phyloP scores from a whole-genome alignment of 2,329 filamentous ascomycete species.

The Cytospora piceae region DNA sequence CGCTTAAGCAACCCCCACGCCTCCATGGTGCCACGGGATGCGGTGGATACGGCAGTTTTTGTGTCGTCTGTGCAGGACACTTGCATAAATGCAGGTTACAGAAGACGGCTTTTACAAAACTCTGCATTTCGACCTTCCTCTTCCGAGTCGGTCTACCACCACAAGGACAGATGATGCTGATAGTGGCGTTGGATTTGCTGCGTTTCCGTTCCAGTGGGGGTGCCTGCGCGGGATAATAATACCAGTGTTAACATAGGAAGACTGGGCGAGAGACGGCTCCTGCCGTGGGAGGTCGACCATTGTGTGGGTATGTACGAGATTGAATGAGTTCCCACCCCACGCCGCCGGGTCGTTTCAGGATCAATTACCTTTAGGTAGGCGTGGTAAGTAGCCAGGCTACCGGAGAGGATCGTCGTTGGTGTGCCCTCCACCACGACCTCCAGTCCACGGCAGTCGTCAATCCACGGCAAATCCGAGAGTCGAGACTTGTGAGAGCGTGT shows the following conservation, averaged over 20 bases:
- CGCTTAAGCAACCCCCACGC: not conserved
- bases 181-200: not conserved
- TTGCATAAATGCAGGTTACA: not conserved
- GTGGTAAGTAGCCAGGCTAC: not conserved
- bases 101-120: too few species aligned
- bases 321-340: not conserved
- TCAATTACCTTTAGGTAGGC: not conserved
- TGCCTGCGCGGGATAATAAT: not conserved
- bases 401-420: not conserved
- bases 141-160: not conserved
- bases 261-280: not conserved
- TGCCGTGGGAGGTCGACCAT: too few species aligned
- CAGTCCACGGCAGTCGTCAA: not conserved
- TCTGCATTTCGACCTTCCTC: not conserved
- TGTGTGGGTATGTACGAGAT: too few species aligned
- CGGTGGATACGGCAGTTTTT: not conserved
- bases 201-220: not conserved
- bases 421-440: not conserved
- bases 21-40: not conserved
- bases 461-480: not conserved
- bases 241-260: not conserved
- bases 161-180: not conserved
- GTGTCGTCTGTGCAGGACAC: not conserved
- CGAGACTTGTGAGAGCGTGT: not conserved
- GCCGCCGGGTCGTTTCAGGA: not conserved